Percentiles rank a stretch among this genome's conserved stretches.
Evolutionary conservation across 257 asterid species (phyloP).

Genomic region (Scutellaria barbata): DNA sequence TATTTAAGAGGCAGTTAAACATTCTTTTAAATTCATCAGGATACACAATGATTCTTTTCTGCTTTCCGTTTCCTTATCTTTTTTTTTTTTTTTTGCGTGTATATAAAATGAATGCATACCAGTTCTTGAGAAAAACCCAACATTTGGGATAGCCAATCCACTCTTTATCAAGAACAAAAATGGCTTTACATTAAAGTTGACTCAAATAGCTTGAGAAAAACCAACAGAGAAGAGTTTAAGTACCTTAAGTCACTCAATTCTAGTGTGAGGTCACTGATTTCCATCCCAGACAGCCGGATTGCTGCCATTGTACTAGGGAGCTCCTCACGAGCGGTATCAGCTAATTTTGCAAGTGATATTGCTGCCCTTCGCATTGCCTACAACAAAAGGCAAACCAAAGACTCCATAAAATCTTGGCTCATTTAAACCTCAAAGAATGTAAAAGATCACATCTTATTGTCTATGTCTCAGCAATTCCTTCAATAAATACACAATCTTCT

Average conservation of each 20-base stretch:
- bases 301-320: slow-evolving; percentile 96
- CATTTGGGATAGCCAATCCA: slow-evolving; percentile 18
- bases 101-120: slow-evolving; percentile 14
- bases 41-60: neutral
- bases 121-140: slow-evolving; percentile 7
- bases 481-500: neutral
- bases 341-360: slow-evolving; percentile 74
- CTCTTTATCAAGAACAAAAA: slow-evolving; percentile 12
- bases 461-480: neutral
- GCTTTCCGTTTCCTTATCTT: slow-evolving; percentile 4
- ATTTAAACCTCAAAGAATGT: neutral
- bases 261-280: slow-evolving; percentile 87
- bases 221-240: slow-evolving; percentile 6
- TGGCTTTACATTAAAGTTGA: slow-evolving; percentile 3
- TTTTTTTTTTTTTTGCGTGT: neutral
- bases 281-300: slow-evolving; percentile 83
- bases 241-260: slow-evolving; percentile 90
- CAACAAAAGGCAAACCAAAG: slow-evolving; percentile 23
- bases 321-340: slow-evolving; percentile 87
- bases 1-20: neutral
- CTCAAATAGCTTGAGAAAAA: slow-evolving; percentile 10
- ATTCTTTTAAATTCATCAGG: slow-evolving; percentile 4
- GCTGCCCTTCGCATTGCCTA: slow-evolving; percentile 95
- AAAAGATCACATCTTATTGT: neutral
- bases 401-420: slow-evolving; percentile 27